Evolutionary conservation across 345 rosid genomes (phyloP).

Genomic region (Gossypioides kirkii): DNA sequence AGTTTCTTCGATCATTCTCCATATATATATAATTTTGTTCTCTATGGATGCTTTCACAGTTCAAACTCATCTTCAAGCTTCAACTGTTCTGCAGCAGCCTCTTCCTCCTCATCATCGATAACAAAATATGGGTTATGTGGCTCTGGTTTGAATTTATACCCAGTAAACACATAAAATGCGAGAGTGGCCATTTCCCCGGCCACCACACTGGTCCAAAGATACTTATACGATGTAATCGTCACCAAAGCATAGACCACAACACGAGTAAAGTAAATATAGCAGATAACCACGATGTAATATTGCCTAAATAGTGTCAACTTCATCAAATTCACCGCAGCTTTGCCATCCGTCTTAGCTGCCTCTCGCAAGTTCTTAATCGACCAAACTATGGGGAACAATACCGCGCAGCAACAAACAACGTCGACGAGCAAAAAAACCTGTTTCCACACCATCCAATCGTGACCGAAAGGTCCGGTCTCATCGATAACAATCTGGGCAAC

Average conservation of each 20-base stretch:
- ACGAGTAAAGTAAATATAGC: constrained; percentile 91
- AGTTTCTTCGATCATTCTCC: constrained; percentile 14
- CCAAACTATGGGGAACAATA: constrained; percentile 93
- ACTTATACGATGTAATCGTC: constrained; percentile 88
- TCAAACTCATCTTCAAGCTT: constrained; percentile 99
- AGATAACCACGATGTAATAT: constrained; percentile 88
- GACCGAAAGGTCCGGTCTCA: constrained; percentile 74
- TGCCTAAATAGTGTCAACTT: constrained; percentile 91
- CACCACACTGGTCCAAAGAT: constrained; percentile 83
- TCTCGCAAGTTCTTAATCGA: constrained; percentile 92
- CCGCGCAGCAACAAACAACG: constrained; percentile 93
- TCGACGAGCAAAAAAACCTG: constrained; percentile 87
- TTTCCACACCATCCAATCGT: constrained; percentile 85
- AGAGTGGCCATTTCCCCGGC: constrained; percentile 84
- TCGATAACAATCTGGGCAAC: constrained; percentile 89
- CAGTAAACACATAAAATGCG: constrained; percentile 84
- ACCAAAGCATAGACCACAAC: constrained; percentile 84
- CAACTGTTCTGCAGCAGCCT: constrained; percentile 89
- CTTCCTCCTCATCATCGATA: constrained; percentile 94
- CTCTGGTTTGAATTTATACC: constrained; percentile 87
- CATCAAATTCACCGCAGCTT: constrained; percentile 91
- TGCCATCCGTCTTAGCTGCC: constrained; percentile 90
- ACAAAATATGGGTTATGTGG: constrained; percentile 91
- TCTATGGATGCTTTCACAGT: constrained; percentile 33
- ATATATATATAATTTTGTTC: not conserved